Conservation (phyloP, 148 eudicot genomes). For the Agrostemma githago region DNA sequence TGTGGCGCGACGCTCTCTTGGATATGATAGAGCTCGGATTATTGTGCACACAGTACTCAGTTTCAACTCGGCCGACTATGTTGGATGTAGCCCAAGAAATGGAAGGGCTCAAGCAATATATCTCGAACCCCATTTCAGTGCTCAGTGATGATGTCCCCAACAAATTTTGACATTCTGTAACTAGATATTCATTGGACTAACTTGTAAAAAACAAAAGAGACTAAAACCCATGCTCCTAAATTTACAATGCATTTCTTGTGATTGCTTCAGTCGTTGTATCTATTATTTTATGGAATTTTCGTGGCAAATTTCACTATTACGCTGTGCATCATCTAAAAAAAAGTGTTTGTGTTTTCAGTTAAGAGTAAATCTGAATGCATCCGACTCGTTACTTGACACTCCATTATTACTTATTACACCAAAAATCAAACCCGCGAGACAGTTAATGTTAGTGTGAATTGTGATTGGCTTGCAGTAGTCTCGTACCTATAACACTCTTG, state of each 20-base stretch:
- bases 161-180: constrained; percentile 1
- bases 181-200: background rate
- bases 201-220: background rate
- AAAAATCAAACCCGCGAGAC: background rate
- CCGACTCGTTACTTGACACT: background rate
- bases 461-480: background rate
- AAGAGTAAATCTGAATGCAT: background rate
- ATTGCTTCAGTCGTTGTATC: background rate
- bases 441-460: background rate
- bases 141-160: constrained; percentile 25
- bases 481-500: too few species aligned
- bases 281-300: too few species aligned
- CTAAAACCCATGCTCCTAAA: background rate
- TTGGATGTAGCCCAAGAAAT: constrained; percentile 66
- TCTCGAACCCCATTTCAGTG: constrained; percentile 26
- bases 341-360: background rate
- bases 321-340: too few species aligned
- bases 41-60: constrained; percentile 61
- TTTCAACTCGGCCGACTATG: constrained; percentile 69
- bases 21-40: constrained; percentile 76
- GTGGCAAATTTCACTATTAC: background rate
- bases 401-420: background rate
- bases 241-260: background rate
- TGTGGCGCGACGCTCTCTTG: constrained; percentile 44
- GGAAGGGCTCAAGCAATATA: constrained; percentile 50